Base-by-base conservation (phyloP, 371 early-diverging fungal species). In the Mortierella sp. region DNA sequence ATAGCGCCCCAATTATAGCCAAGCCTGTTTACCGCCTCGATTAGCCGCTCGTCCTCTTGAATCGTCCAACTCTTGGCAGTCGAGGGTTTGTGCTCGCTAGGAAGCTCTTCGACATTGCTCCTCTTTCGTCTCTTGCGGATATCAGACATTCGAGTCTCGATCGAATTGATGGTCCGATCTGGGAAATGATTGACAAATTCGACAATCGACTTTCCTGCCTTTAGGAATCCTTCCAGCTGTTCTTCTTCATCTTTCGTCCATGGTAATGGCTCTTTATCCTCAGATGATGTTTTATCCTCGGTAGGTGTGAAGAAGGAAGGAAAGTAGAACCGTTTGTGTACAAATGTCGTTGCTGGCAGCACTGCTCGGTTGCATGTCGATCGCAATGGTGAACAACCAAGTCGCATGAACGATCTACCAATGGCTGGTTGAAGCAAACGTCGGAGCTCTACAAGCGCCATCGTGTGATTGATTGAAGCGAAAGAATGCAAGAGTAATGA, bases 401-500 rank as follows among this genome's bases (percentile, higher is more conserved):
- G 8, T 2, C 21, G 55, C 8, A 6, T 11, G 3, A 53, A 8
- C 0, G 55, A 21, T 24, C 55, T 8, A 28, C 55, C 21, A 24
- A 53, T 7, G 8, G 55, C 28, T 16, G 55, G 28, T 0, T 13
- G 55, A 53, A 53, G 8, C 24, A 53, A 53, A 16, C 28, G 24
- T 21, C 24, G 24, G 28, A 21, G 21, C 13, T 24, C 55, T 4
- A 53, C 1, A 24, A 53, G 8, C 7, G 21, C 24, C 55, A 21
- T 88, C 15, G 68, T 24, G 43, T 43, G 13, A 13, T 87, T 83
- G 70, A 85, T 58, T 6, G 76, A 16, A 19, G 19, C 15, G 11
- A 47, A 47, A 7, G 11, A 19, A 16, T 47, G 48, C 11, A 47
- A 16, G 19, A 11, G 4, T 4, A 47, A 16, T 41, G 11, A 47